Evolutionary conservation across 2,329 filamentous ascomycete genomes (phyloP).

Genomic region (Scedosporium apiospermum): DNA sequence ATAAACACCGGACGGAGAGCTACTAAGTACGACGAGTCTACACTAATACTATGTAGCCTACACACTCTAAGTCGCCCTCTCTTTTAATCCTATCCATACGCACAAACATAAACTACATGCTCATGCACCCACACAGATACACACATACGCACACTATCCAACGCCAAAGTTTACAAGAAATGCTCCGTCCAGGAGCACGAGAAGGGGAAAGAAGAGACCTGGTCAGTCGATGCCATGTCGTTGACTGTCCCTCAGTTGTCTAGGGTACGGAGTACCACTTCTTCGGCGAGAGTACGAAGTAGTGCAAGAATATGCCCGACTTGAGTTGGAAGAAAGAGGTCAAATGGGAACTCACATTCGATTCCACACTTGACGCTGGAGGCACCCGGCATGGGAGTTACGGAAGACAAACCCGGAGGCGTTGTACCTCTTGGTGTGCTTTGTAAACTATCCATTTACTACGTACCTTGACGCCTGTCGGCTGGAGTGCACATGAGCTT

Average conservation of each 20-base stretch:
- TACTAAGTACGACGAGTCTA: background rate
- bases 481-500: background rate
- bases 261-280: background rate
- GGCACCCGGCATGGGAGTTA: background rate
- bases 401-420: background rate
- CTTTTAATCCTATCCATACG: background rate
- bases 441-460: background rate
- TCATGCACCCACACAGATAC: background rate
- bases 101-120: background rate
- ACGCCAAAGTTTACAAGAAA: background rate
- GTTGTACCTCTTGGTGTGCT: background rate
- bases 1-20: background rate
- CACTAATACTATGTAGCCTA: background rate
- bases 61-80: background rate
- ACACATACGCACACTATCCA: background rate
- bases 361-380: background rate
- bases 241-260: background rate
- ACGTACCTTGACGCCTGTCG: background rate
- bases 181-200: background rate
- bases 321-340: background rate
- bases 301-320: background rate
- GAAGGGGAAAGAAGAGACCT: background rate
- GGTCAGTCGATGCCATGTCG: constrained; percentile 5
- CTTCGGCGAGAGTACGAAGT: background rate
- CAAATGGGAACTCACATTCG: background rate